Evolutionary conservation across 345 rosid genomes (phyloP).

Genomic region (Populus ilicifolia): DNA sequence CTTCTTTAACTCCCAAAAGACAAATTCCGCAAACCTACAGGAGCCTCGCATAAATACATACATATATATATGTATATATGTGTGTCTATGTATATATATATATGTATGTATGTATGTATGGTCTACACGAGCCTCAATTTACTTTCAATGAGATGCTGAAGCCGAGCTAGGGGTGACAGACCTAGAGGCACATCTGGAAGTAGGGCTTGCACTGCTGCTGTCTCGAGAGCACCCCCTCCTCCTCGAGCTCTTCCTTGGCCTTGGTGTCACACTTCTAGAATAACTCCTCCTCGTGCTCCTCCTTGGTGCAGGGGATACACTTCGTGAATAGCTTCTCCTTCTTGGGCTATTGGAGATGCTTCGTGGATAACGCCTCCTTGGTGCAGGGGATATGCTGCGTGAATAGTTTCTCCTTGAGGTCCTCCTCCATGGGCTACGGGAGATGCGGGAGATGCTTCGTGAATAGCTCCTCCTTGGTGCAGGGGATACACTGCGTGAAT

Average conservation of each 20-base stretch:
- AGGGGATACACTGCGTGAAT: constrained; percentile 42
- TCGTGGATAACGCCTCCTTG: constrained; percentile 8
- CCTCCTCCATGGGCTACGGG: constrained; percentile 9
- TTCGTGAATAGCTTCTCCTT: constrained; percentile 34
- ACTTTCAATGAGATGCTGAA: constrained; percentile 26
- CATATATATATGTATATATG: no score
- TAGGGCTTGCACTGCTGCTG: constrained; percentile 31
- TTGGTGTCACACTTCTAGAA: constrained; percentile 35
- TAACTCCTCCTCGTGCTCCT: constrained; percentile 32
- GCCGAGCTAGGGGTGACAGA: constrained; percentile 48
- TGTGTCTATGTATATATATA: no score
- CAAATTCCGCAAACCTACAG: background rate
- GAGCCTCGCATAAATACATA: background rate
- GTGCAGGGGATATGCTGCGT: constrained; percentile 35
- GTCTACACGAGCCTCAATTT: background rate
- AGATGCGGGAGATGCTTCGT: constrained; percentile 4
- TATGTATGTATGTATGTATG: no score
- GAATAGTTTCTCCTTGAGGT: constrained; percentile 26
- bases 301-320: constrained; percentile 35
- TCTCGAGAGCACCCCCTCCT: constrained; percentile 9
- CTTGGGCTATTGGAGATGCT: constrained; percentile 11
- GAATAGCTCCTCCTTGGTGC: constrained; percentile 15
- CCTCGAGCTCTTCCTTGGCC: constrained; percentile 27
- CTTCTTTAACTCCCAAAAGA: background rate
- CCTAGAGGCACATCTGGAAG: constrained; percentile 61